These are phyloP conservation scores for Thelonectria olida DNA, from an alignment of 2,329 filamentous ascomycete species.

Conservation along the genomic window DNA sequence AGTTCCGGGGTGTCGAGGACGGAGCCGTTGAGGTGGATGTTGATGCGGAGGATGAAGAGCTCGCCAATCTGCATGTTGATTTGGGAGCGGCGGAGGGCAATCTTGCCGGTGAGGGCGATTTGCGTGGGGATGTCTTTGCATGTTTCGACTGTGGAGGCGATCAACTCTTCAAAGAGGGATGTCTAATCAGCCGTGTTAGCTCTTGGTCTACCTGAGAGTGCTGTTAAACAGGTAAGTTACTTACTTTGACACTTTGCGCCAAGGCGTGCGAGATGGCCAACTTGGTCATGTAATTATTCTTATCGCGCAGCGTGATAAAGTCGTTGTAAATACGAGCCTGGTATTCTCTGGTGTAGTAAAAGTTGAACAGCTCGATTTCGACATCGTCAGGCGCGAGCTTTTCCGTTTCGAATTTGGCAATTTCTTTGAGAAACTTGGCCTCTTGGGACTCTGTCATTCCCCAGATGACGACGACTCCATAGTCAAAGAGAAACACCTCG, in stretches of 20 bases:
- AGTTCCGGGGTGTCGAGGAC: conserved; percentile 96
- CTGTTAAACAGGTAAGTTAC: background rate
- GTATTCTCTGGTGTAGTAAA: conserved; percentile 98
- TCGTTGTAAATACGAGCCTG: conserved; percentile 99
- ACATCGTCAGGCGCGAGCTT: conserved; percentile 89
- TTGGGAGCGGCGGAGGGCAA: conserved; percentile 84
- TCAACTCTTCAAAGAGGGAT: conserved; percentile 93
- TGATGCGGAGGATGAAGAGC: conserved; percentile 96
- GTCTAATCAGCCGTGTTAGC: conserved; percentile 63
- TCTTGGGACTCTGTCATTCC: conserved; percentile 94
- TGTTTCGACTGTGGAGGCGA: conserved; percentile 90
- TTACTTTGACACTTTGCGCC: conserved; percentile 91
- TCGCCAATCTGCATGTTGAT: conserved; percentile 99
- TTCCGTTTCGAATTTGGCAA: conserved; percentile 92
- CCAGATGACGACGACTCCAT: conserved; percentile 98
- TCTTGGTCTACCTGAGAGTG: background rate
- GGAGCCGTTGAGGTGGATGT: conserved; percentile 96
- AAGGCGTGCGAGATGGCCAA: conserved; percentile 95
- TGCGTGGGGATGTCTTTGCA: conserved; percentile 94
- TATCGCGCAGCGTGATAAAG: conserved; percentile 94
- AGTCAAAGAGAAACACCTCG: conserved; percentile 96
- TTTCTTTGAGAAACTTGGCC: conserved; percentile 89
- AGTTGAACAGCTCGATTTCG: conserved; percentile 98
- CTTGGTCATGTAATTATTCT: conserved; percentile 98
- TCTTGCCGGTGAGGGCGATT: conserved; percentile 91